These are phyloP conservation scores for Paraphaeosphaeria minitans DNA, from an alignment of 2,329 filamentous ascomycete species.

Conservation along the genomic window DNA sequence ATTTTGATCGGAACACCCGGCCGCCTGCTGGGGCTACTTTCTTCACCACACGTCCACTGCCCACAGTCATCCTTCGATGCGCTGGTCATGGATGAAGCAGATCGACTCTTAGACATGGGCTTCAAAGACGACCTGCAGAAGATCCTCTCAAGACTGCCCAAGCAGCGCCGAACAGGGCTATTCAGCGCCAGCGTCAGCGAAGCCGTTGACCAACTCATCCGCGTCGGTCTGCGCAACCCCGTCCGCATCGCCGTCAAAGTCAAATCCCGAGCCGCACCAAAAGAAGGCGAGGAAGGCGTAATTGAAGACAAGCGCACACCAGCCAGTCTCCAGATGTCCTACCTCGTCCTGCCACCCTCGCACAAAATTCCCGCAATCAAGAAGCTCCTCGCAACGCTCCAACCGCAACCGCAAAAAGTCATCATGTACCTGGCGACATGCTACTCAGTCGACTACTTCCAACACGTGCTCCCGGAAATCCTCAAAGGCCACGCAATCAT, in stretches of 20 bases:
- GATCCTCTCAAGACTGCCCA: conserved; percentile 82
- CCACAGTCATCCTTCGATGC: conserved; percentile 89
- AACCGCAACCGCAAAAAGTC: conserved; percentile 78
- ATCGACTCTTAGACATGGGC: conserved; percentile 87
- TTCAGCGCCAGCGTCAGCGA: conserved; percentile 97
- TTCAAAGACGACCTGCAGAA: conserved; percentile 90
- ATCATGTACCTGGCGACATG: conserved; percentile 95
- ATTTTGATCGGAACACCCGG: conserved; percentile 90
- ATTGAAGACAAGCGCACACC: conserved; percentile 86
- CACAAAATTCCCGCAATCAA: conserved; percentile 80
- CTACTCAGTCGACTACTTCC: conserved; percentile 92
- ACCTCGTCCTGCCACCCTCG: conserved; percentile 73
- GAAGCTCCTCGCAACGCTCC: conserved; percentile 70
- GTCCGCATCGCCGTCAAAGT: conserved; percentile 95
- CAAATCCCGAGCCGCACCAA: conserved; percentile 54
- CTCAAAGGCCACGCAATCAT: conserved; percentile 74
- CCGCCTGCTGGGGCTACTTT: conserved; percentile 82
- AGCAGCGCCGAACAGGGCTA: conserved; percentile 88
- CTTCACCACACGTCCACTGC: conserved; percentile 85
- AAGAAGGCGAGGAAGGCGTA: conserved; percentile 60
- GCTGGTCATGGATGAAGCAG: conserved; percentile 92
- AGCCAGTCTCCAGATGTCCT: conserved; percentile 90
- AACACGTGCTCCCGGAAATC: conserved; percentile 75
- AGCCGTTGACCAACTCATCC: conserved; percentile 89
- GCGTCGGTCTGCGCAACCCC: conserved; percentile 89